Conservation (phyloP, 768 basidiomycete genomes). For the Kwoniella europaea region DNA sequence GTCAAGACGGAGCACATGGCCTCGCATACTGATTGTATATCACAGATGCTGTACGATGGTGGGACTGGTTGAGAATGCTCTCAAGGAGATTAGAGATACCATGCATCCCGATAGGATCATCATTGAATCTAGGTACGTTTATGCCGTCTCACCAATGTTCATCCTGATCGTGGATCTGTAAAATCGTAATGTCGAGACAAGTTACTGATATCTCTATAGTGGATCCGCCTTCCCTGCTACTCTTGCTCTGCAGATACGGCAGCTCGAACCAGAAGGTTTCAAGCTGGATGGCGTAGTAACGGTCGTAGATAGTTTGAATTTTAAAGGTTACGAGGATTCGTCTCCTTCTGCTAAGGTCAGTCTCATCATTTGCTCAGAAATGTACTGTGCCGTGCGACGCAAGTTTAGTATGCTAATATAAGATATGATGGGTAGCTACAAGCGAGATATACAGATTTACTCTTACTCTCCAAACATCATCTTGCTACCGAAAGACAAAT, state of each 20-base stretch:
- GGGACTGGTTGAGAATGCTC: conserved; percentile 88
- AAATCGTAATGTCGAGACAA: too few relatives aligned
- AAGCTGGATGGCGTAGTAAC: conserved; percentile 89
- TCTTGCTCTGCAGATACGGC: conserved; percentile 89
- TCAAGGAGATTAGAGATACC: conserved; percentile 82
- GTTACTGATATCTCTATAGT: conserved; percentile 57
- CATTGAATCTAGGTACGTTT: conserved; percentile 85
- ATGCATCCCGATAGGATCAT: conserved; percentile 87
- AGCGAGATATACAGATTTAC: conserved; percentile 91
- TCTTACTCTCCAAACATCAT: conserved; percentile 94
- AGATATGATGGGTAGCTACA: conserved; percentile 57
- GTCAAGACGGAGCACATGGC: neutral
- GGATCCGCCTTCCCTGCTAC: conserved; percentile 96
- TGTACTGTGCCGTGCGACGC: too few relatives aligned
- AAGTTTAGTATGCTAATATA: neutral
- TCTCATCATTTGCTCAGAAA: neutral
- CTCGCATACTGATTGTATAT: neutral
- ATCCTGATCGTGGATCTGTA: neutral
- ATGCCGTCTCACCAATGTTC: too few relatives aligned
- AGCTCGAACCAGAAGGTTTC: conserved; percentile 81
- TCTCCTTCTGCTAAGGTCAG: conserved; percentile 79
- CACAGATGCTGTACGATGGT: conserved; percentile 88
- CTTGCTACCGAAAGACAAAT: conserved; percentile 73
- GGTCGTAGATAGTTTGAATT: conserved; percentile 78
- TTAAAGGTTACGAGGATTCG: conserved; percentile 87